Evolutionary conservation across 176 grass and related monocot species (phyloP).

Genomic region (Metroxylon sagu): DNA sequence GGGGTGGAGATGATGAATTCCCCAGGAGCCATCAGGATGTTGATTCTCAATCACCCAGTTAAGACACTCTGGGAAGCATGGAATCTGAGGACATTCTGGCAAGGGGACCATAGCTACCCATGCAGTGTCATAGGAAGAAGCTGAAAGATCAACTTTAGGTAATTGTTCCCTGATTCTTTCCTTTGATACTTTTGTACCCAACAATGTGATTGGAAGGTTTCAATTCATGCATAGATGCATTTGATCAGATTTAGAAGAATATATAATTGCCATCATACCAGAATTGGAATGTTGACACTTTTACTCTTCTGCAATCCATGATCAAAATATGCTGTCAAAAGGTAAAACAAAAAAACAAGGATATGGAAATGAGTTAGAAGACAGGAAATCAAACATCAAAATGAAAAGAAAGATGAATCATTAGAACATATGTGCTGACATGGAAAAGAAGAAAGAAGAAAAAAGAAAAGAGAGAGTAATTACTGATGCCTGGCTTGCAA

Average conservation of each 20-base stretch:
- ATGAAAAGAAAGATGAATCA: too few species aligned
- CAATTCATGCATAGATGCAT: neutral
- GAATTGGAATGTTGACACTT: neutral
- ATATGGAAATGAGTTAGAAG: too few species aligned
- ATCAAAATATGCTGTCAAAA: too few species aligned
- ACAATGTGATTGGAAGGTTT: conserved; percentile 1
- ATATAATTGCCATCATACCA: neutral
- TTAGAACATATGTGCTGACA: too few species aligned
- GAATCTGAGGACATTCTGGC: conserved; percentile 18
- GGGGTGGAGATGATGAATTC: conserved; percentile 1
- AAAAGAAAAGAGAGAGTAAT: too few species aligned
- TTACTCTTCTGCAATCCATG: too few species aligned
- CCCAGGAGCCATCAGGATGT: conserved; percentile 60
- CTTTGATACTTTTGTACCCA: conserved; percentile 25
- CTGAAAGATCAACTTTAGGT: conserved; percentile 2
- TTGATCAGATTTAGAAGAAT: neutral
- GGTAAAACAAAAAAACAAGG: too few species aligned
- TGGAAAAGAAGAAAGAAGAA: too few species aligned
- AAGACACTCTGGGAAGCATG: conserved; percentile 53
- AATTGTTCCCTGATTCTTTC: conserved; percentile 53
- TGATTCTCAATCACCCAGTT: conserved; percentile 69
- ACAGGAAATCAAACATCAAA: too few species aligned
- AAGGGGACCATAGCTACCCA: conserved; percentile 83
- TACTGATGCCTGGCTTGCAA: too few species aligned
- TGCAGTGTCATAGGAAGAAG: conserved; percentile 64